Evolutionary conservation across 192 early-diverging fungal genomes (phyloP), one percentile per base, ranked within the genome.

Genomic region (Podila epigama): DNA sequence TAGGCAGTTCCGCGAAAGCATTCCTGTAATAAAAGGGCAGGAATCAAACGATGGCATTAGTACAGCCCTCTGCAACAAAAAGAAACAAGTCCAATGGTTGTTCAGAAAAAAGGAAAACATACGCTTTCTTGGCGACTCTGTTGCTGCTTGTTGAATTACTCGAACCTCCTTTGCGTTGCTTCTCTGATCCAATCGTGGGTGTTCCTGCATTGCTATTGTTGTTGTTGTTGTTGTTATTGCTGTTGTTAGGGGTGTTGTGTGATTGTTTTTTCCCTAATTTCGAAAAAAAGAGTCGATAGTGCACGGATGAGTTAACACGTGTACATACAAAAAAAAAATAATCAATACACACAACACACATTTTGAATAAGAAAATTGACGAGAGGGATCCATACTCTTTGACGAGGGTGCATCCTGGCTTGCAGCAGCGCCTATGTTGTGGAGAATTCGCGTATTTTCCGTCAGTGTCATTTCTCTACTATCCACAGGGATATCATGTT

Each of bases 1-100:
- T 94, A 0, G 94, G 87, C 79, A 94, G 80, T 36, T 92, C 91
- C 31, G 85, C 62, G 57, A 70, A 71, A 29, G 70, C 61, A n/a
- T 65, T 32, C n/a, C 68, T 81, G 36, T 55, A 63, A 25, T 18
- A 13, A 35, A 7, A 41, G 12, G 10, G 8, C 10, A 22, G 15
- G 34, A 37, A 58, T n/a, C n/a, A n/a, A n/a, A n/a, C n/a, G n/a
- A n/a, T n/a, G n/a, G n/a, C n/a, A n/a, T n/a, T n/a, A n/a, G n/a
- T n/a, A n/a, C n/a, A n/a, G n/a, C n/a, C n/a, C n/a, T n/a, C n/a
- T n/a, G n/a, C n/a, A n/a, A n/a, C n/a, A n/a, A n/a, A n/a, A n/a
- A n/a, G n/a, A n/a, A 31, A 55, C 27, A 31, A 25, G 33, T 12
- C 35, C 15, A 25, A 44, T 51, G 10, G 16, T 11, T 18, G 28